Evolutionary conservation across 1,284 basidiomycete species (phyloP).

Genomic region (Cutaneotrichosporon daszewskae): DNA sequence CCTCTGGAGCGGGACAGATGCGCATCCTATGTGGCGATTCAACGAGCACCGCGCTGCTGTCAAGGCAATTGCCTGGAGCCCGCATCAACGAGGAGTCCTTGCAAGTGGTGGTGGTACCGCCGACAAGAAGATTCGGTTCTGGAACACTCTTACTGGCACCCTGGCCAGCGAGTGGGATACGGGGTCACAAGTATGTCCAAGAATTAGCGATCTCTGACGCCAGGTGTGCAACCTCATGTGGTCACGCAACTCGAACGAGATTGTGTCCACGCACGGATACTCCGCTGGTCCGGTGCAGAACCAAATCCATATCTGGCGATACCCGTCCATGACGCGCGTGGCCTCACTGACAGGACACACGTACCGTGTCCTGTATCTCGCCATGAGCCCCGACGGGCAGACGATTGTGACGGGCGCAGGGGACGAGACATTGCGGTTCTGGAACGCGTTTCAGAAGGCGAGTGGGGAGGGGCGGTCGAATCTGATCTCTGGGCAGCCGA

Average conservation of each 20-base stretch:
- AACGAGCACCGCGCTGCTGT: constrained; percentile 95
- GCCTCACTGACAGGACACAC: constrained; percentile 93
- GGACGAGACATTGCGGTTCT: constrained; percentile 93
- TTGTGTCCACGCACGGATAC: constrained; percentile 97
- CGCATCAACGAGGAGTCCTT: constrained; percentile 83
- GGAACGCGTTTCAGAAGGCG: constrained; percentile 75
- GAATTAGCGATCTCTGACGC: no score
- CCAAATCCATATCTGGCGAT: constrained; percentile 97
- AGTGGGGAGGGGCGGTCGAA: constrained; percentile 10
- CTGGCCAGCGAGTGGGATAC: constrained; percentile 84
- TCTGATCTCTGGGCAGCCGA: neutral
- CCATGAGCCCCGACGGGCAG: constrained; percentile 94
- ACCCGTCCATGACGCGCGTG: constrained; percentile 86
- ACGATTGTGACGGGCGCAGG: constrained; percentile 97
- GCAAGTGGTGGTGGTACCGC: constrained; percentile 98
- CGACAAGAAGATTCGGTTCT: constrained; percentile 94
- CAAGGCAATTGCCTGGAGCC: constrained; percentile 97
- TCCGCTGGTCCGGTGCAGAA: constrained; percentile 90
- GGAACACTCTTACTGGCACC: constrained; percentile 85
- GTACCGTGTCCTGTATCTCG: constrained; percentile 87
- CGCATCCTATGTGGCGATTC: constrained; percentile 81
- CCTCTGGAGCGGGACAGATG: constrained; percentile 74
- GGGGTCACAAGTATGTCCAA: constrained; percentile 70
- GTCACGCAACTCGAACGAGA: constrained; percentile 91
- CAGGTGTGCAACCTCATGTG: constrained; percentile 97